Evolutionary conservation across 768 basidiomycete genomes (phyloP).

Genomic region (Naganishia kalamii): DNA sequence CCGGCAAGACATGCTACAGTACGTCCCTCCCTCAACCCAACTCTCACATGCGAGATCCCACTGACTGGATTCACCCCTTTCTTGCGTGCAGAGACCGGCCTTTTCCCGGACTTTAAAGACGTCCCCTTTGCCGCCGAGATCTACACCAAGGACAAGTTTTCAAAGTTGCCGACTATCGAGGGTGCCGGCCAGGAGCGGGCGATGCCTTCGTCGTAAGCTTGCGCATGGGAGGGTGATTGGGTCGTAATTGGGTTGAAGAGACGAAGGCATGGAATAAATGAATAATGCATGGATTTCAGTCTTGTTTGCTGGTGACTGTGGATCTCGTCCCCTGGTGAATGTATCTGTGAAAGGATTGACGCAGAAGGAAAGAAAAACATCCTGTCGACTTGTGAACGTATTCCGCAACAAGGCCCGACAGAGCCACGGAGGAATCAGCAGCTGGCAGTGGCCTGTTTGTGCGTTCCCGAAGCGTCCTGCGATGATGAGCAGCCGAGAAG

Average conservation of each 20-base stretch:
- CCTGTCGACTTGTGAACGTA: too few relatives aligned
- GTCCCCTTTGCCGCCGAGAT: constrained; percentile 34
- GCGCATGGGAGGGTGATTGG: background rate
- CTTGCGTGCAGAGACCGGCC: constrained; percentile 30
- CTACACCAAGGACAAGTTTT: constrained; percentile 35
- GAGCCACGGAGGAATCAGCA: too few relatives aligned
- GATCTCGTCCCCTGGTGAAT: too few relatives aligned
- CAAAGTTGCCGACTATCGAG: constrained; percentile 23
- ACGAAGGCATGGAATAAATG: background rate
- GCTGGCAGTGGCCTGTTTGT: too few relatives aligned
- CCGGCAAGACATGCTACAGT: constrained; percentile 32
- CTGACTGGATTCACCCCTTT: background rate
- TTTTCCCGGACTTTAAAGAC: constrained; percentile 30
- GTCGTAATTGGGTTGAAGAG: background rate
- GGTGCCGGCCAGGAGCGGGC: constrained; percentile 29
- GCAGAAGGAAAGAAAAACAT: too few relatives aligned
- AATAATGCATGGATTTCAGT: too few relatives aligned
- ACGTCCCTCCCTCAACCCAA: constrained; percentile 6
- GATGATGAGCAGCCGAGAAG: too few relatives aligned
- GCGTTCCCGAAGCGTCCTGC: too few relatives aligned
- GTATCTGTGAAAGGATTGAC: too few relatives aligned
- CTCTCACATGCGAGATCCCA: background rate
- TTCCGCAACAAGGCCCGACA: too few relatives aligned
- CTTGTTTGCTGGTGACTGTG: too few relatives aligned
- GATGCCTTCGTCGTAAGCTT: constrained; percentile 20